phyloP scores from a whole-genome alignment of 2,329 filamentous ascomycete species.

The Aspergillus persii region DNA sequence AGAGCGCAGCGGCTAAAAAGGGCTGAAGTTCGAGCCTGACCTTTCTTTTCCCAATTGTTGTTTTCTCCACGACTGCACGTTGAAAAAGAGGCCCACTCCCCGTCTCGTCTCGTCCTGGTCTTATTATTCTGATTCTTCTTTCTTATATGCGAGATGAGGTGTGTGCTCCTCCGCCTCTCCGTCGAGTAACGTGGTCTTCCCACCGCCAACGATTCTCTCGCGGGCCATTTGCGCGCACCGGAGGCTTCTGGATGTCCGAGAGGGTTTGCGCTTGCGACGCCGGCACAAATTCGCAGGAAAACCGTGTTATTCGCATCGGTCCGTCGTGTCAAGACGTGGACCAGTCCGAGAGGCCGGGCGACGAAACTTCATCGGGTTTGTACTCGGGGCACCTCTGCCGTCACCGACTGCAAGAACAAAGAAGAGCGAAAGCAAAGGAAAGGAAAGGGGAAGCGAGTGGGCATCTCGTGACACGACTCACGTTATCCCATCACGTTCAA shows the following conservation, averaged over 20 bases:
- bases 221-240: not conserved
- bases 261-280: not conserved
- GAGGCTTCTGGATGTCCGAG: not conserved
- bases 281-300: not conserved
- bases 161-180: not conserved
- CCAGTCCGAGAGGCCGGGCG: not conserved
- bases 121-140: not conserved
- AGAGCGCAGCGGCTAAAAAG: constrained; percentile 14
- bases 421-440: not conserved
- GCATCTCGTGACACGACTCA: constrained; percentile 8
- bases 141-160: not conserved
- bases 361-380: not conserved
- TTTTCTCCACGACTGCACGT: constrained; percentile 18
- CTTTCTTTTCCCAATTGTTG: not conserved
- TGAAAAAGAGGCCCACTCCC: constrained; percentile 19
- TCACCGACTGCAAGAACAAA: not conserved
- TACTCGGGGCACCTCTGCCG: not conserved
- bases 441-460: not conserved
- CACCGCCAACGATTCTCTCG: not conserved
- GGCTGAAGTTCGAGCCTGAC: constrained; percentile 10
- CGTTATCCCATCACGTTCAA: constrained; percentile 5
- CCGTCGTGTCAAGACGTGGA: not conserved
- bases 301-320: not conserved
- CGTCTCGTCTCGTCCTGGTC: constrained; percentile 2
- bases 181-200: not conserved